Conservation (phyloP, 148 eudicot genomes). For the Amaranthus palmeri region DNA sequence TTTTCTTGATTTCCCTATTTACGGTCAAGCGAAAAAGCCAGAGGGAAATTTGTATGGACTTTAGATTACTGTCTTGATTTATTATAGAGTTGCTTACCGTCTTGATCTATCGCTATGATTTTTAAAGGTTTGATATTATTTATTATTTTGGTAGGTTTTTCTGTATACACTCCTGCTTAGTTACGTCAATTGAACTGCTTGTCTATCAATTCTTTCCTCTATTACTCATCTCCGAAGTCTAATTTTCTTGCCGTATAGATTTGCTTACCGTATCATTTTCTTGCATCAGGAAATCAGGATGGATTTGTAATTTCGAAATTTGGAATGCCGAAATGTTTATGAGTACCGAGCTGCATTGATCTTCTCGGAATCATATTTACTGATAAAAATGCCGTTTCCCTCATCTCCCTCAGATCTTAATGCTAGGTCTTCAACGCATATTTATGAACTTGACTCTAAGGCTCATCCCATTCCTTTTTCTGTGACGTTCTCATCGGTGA, state of each 20-base stretch:
- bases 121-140: background rate
- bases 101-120: background rate
- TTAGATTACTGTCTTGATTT: background rate
- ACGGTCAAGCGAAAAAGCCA: background rate
- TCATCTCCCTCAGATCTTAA: background rate
- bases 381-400: background rate
- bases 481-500: constrained; percentile 23
- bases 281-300: constrained; percentile 10
- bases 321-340: background rate
- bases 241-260: constrained; percentile 5
- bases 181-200: background rate
- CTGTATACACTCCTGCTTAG: background rate
- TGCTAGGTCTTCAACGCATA: background rate
- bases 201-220: background rate
- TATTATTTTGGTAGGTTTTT: background rate
- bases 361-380: background rate
- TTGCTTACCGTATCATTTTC: constrained; percentile 2
- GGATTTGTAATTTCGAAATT: background rate
- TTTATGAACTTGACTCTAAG: background rate
- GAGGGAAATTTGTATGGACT: background rate
- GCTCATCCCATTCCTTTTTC: background rate
- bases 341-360: background rate
- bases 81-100: background rate
- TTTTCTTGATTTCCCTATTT: background rate
- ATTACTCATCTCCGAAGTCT: background rate